phyloP scores from a whole-genome alignment of 202 grass and related monocot species.

The Saccharum hybrid region DNA sequence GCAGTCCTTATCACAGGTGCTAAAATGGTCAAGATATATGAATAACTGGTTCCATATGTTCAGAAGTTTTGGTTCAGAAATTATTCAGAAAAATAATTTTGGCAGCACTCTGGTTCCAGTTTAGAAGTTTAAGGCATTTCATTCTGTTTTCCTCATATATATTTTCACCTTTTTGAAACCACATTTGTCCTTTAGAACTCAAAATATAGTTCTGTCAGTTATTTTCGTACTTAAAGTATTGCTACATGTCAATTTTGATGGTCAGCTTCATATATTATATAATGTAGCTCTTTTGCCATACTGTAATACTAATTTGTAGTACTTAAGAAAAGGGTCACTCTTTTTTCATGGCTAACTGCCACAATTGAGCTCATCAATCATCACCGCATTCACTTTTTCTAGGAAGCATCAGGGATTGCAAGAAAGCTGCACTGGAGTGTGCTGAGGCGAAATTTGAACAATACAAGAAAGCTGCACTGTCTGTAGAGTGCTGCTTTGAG shows the following conservation, averaged over 20 bases:
- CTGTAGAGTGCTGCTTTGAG: constrained; percentile 50
- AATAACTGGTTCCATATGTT: too few relatives aligned
- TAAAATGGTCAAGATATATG: too few relatives aligned
- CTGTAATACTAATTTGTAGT: neutral
- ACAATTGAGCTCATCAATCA: too few relatives aligned
- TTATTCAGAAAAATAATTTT: too few relatives aligned
- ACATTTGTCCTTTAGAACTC: neutral
- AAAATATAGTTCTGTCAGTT: neutral
- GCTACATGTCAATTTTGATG: neutral
- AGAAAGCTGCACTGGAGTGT: constrained; percentile 67
- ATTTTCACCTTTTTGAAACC: neutral
- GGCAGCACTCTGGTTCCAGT: too few relatives aligned
- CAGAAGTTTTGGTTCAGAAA: too few relatives aligned
- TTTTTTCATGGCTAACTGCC: too few relatives aligned
- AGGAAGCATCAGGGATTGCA: constrained; percentile 72
- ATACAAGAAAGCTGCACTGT: too few relatives aligned
- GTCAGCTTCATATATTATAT: neutral
- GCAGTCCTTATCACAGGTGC: too few relatives aligned
- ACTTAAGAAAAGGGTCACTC: neutral
- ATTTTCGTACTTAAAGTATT: neutral
- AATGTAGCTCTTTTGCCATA: neutral
- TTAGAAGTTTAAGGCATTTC: too few relatives aligned
- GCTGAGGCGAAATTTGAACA: constrained; percentile 69
- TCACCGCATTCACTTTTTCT: neutral
- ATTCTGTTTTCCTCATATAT: neutral